phyloP scores from a whole-genome alignment of 2,329 filamentous ascomycete species.

The Paecilomyces variotii region DNA sequence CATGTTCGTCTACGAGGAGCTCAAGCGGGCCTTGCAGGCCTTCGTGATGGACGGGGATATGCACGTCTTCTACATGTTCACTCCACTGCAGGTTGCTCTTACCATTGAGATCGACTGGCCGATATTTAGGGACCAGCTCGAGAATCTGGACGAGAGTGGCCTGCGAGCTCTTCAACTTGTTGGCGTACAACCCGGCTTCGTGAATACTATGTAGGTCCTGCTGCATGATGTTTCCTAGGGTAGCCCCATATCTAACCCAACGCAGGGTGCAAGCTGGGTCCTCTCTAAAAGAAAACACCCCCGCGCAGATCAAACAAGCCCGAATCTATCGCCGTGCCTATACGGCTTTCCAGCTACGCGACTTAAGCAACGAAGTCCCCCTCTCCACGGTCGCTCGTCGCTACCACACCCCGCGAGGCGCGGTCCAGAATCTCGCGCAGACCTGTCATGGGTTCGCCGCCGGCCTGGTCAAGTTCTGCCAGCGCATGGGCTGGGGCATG shows the following conservation, averaged over 20 bases:
- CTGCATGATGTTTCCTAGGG: background rate
- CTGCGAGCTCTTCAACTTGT: conserved; percentile 60
- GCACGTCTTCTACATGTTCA: conserved; percentile 71
- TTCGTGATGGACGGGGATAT: conserved; percentile 78
- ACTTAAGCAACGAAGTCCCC: conserved; percentile 68
- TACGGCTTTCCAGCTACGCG: conserved; percentile 66
- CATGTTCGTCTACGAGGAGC: conserved; percentile 62
- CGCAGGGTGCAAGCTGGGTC: conserved; percentile 57
- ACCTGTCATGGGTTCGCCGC: conserved; percentile 71
- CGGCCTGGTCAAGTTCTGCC: conserved; percentile 71
- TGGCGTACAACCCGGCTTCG: conserved; percentile 57
- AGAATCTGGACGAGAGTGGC: conserved; percentile 62
- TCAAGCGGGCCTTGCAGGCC: conserved; percentile 57
- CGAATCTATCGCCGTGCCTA: conserved; percentile 67
- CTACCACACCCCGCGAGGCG: conserved; percentile 62
- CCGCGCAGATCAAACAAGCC: conserved; percentile 52
- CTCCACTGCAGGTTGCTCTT: conserved; percentile 52
- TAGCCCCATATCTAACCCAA: conserved; percentile 3
- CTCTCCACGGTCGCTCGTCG: conserved; percentile 62
- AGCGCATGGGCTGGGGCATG: conserved; percentile 68
- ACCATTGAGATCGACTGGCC: conserved; percentile 58
- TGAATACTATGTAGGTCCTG: conserved; percentile 56
- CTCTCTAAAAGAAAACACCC: conserved; percentile 53
- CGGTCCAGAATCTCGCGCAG: conserved; percentile 64
- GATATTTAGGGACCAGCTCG: conserved; percentile 63